Conservation (phyloP, 2,329 filamentous ascomycete genomes). For the Phaeosphaeria sp. region DNA sequence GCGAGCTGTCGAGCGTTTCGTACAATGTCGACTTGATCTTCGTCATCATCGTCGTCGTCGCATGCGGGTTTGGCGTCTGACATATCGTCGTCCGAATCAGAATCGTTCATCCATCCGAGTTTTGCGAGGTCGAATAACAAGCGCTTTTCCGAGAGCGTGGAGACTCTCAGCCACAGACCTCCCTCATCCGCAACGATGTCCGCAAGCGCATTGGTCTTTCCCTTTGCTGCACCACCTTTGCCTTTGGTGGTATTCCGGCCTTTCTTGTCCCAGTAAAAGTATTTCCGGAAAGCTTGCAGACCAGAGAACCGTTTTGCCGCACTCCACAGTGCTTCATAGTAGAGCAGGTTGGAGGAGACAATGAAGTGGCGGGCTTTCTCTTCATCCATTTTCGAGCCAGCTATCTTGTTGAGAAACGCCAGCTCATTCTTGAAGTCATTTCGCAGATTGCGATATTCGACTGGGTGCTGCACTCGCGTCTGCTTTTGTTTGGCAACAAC, state of each 20-base stretch:
- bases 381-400: constrained; percentile 30
- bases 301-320: constrained; percentile 65
- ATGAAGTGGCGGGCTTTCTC: constrained; percentile 60
- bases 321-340: constrained; percentile 69
- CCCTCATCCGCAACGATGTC: constrained; percentile 71
- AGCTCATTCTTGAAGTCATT: constrained; percentile 48
- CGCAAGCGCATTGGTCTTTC: constrained; percentile 62
- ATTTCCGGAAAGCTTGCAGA: constrained; percentile 60
- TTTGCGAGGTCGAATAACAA: constrained; percentile 73
- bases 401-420: constrained; percentile 39
- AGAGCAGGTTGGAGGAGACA: constrained; percentile 70
- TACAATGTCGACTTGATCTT: constrained; percentile 63
- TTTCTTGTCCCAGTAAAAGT: constrained; percentile 42
- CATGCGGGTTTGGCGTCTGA: constrained; percentile 16
- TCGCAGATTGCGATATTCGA: constrained; percentile 42
- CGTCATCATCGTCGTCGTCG: constrained; percentile 57
- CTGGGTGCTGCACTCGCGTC: constrained; percentile 44
- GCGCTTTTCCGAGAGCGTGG: constrained; percentile 68
- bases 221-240: constrained; percentile 48
- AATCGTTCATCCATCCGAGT: constrained; percentile 64
- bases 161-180: constrained; percentile 72
- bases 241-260: constrained; percentile 34
- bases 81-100: constrained; percentile 55
- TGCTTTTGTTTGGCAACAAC: constrained; percentile 40
- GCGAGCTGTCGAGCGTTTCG: constrained; percentile 66